Evolutionary conservation across 2,329 filamentous ascomycete species (phyloP).

Genomic region (Fusarium solani-melongenae): DNA sequence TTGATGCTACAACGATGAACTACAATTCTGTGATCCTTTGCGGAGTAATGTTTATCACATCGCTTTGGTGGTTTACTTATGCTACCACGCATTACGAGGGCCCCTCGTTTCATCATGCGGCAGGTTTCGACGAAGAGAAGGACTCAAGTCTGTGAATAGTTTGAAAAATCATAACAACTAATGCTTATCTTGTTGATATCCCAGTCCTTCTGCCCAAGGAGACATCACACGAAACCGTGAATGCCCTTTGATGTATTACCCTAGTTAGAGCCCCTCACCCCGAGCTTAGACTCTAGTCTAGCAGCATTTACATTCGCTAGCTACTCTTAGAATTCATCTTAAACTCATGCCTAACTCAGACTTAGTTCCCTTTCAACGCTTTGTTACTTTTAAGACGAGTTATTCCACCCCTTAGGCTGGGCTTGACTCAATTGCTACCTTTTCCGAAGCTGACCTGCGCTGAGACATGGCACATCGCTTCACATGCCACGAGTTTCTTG

Average conservation of each 20-base stretch:
- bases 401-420: not conserved
- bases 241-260: not conserved
- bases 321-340: not conserved
- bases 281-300: not conserved
- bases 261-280: not conserved
- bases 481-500: not conserved
- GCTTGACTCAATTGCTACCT: not conserved
- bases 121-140: not conserved
- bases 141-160: not conserved
- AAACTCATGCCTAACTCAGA: no score
- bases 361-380: no score
- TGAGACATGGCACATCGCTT: not conserved
- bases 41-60: constrained; percentile 30
- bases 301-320: not conserved
- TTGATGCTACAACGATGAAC: constrained; percentile 40
- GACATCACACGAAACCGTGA: not conserved
- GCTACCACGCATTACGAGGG: constrained; percentile 36
- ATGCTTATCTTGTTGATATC: not conserved
- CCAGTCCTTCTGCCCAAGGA: not conserved
- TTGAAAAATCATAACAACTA: not conserved
- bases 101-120: constrained; percentile 20
- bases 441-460: not conserved
- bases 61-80: constrained; percentile 34
- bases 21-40: constrained; percentile 40
- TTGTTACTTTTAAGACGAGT: not conserved